phyloP scores from a whole-genome alignment of 768 basidiomycete species.

The Lyophyllum atratum region DNA sequence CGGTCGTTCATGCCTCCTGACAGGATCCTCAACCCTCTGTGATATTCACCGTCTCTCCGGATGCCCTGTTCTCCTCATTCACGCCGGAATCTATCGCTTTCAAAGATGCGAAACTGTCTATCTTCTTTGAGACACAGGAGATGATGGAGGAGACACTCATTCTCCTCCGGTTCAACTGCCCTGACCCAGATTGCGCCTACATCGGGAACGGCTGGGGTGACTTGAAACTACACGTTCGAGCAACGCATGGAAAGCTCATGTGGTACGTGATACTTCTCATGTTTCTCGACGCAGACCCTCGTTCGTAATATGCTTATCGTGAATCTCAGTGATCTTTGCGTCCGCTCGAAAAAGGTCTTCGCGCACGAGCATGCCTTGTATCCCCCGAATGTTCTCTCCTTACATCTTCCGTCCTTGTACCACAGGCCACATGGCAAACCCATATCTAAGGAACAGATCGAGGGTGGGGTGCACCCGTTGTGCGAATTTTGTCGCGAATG shows the following conservation, averaged over 20 bases:
- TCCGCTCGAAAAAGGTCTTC: constrained; percentile 90
- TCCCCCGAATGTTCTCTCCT: constrained; percentile 53
- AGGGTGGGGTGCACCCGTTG: constrained; percentile 74
- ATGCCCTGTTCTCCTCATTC: constrained; percentile 62
- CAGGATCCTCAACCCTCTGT: constrained; percentile 74
- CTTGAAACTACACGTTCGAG: constrained; percentile 81
- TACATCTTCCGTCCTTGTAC: constrained; percentile 78
- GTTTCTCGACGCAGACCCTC: neutral
- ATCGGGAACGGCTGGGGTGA: constrained; percentile 89
- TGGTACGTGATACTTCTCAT: constrained; percentile 55
- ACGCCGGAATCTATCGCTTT: constrained; percentile 54
- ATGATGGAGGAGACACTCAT: constrained; percentile 96
- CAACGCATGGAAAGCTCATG: constrained; percentile 72
- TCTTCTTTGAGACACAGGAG: constrained; percentile 86
- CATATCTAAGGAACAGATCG: constrained; percentile 54
- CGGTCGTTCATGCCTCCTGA: neutral
- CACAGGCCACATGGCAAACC: constrained; percentile 39
- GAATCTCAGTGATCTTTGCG: constrained; percentile 76
- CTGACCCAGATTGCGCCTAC: constrained; percentile 80
- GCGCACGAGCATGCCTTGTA: constrained; percentile 93
- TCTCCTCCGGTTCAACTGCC: constrained; percentile 93
- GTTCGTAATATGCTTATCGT: neutral
- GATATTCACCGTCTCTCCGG: constrained; percentile 73
- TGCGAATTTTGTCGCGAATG: constrained; percentile 93
- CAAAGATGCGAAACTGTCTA: constrained; percentile 73